phyloP scores from a whole-genome alignment of 1,284 basidiomycete species.

The Thelephora terrestris region DNA sequence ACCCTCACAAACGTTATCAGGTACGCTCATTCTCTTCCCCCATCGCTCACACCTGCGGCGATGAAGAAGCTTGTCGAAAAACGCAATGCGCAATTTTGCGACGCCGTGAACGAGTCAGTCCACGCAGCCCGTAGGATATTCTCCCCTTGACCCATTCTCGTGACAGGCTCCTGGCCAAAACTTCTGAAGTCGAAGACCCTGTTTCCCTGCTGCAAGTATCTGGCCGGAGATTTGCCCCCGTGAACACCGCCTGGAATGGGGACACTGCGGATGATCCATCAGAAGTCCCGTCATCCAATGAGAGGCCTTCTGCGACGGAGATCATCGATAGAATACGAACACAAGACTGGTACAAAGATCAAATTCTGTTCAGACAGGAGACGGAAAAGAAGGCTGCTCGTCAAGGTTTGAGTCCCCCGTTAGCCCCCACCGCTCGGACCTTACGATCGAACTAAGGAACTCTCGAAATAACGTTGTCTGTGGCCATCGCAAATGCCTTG shows the following conservation, averaged over 20 bases:
- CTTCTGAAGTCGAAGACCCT: slow-evolving; percentile 46
- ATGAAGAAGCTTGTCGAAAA: slow-evolving; percentile 67
- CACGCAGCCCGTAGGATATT: neutral
- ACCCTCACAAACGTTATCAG: slow-evolving; percentile 22
- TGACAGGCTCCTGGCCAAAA: slow-evolving; percentile 52
- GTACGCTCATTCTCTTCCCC: slow-evolving; percentile 32
- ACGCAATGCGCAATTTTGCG: slow-evolving; percentile 55
- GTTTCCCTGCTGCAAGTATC: slow-evolving; percentile 53
- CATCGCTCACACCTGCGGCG: slow-evolving; percentile 43
- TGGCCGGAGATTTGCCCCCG: slow-evolving; percentile 59
- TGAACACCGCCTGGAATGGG: slow-evolving; percentile 36
- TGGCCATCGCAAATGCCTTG: slow-evolving; percentile 49
- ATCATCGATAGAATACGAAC: slow-evolving; percentile 49
- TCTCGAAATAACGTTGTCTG: slow-evolving; percentile 49
- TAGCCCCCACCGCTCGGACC: neutral
- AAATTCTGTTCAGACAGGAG: slow-evolving; percentile 47
- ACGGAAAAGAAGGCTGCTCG: neutral
- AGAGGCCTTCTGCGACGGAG: slow-evolving; percentile 47
- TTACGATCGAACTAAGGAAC: slow-evolving; percentile 25
- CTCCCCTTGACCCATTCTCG: neutral
- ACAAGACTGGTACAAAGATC: slow-evolving; percentile 56
- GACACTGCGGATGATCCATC: slow-evolving; percentile 5
- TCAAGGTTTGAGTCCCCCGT: neutral
- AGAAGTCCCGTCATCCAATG: slow-evolving; percentile 35
- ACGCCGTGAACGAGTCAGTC: slow-evolving; percentile 65